Base-by-base conservation (phyloP, 495 filamentous ascomycete genomes). In the Evernia prunastri region DNA sequence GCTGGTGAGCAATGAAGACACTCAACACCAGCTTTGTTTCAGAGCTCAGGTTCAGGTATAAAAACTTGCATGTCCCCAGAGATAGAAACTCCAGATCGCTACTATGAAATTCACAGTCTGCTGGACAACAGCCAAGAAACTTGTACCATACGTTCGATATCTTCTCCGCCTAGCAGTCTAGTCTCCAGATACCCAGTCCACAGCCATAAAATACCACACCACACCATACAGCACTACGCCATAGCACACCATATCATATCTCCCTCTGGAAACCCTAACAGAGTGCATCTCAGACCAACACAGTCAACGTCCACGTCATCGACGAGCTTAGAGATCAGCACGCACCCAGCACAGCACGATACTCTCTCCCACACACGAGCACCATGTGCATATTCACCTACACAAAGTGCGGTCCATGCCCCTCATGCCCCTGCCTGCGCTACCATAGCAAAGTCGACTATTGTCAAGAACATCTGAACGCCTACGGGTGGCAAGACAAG, bases 51-150 rank as follows among this genome's bases (percentile, higher is more conserved):
- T 23, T 49, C 25, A 4, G 45, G 45, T 49, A 49, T 49, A 49
- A 49, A 49, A 49, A 23, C n/a, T 49, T 23, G 45, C 45, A 25
- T 49, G 45, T 49, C 43, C 45, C 45, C 45, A 12, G 45, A 49
- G n/a, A 49, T 25, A 8, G 45, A 23, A 47, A 0, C 0, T 4
- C 45, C 45, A 49, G 45, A 49, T 25, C 45, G 6, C 0, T 25
- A 12, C 23, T 11, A 25, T 49, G 45, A 2, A 12, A 12, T 49
- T 13, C 20, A 11, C 10, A 25, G 5, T 27, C n/a, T 49, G 9
- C 45, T 27, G 23, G n/a, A 49, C 1, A 49, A 12, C 4, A 25
- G 23, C 23, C 23, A 27, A 49, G 9, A 49, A 1, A 23, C 2
- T 13, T 25, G 45, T 11, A 11, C 1, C 12, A 4, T 27, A 13